Evolutionary conservation across 139 green algal genomes (phyloP), one percentile per base, ranked within the genome.

Genomic region (Chlamydomonas asymmetrica): DNA sequence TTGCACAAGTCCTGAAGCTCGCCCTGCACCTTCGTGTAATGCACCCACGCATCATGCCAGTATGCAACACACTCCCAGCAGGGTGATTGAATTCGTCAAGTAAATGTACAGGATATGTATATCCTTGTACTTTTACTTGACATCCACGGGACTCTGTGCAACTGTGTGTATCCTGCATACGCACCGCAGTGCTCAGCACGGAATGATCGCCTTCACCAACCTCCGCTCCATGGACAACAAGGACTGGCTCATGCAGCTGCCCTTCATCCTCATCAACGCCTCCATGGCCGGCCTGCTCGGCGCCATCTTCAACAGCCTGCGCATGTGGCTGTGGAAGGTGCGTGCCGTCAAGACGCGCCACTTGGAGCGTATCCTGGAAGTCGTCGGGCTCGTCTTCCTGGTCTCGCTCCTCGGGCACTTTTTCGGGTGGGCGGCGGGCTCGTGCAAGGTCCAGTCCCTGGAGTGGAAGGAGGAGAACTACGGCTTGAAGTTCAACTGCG

Each of bases 221-320:
- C 66, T 92, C 8, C 71, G 73, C 38, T 49, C 59, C 1, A 84
- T 95, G 76, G 74, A 80, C 35, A 91, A 90, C 62, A 75, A 67
- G 75, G 89, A 95, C 71, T 97, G 91, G 90, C 32, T 93, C 22
- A 77, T 83, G 49, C 92, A 97, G 79, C 67, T 92, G 65, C 91
- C 92, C n/a, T 89, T 94, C 68, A 71, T 96, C 22, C 56, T 91
- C 0, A 61, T 89, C 43, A 89, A 93, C 41, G 82, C 81, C 39
- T 85, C 78, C 31, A 78, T 86, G 39, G 89, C 82, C 39, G 92
- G 89, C 40, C 76, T 94, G 57, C 82, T 96, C 48, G 93, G 93
- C 56, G 86, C 88, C 5, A 66, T 73, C 35, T 97, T 96, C 86
- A 96, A 96, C 88, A 74, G 82, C 22, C 60, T 92, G 71, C 85